phyloP scores from a whole-genome alignment of 2,329 filamentous ascomycete genomes.

The Aspergillus bombycis region DNA sequence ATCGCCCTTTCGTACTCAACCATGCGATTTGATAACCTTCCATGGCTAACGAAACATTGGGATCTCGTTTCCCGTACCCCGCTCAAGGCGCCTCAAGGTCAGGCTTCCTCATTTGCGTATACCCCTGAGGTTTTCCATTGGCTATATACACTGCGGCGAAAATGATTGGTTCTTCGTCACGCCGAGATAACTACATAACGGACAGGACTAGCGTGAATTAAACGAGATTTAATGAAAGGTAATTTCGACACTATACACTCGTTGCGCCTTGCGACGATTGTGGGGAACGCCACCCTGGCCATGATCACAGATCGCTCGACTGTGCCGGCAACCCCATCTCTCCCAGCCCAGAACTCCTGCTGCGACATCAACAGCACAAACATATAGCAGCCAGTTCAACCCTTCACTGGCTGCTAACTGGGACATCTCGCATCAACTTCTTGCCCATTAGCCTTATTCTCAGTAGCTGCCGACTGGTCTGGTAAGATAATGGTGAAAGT shows the following conservation, averaged over 20 bases:
- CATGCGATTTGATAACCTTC: constrained; percentile 35
- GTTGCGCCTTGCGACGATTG: background rate
- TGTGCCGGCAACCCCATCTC: background rate
- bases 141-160: constrained; percentile 37
- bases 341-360: background rate
- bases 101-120: constrained; percentile 30
- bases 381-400: background rate
- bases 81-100: constrained; percentile 36
- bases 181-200: background rate
- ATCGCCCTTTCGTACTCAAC: constrained; percentile 38
- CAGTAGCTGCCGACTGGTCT: no score
- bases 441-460: no score
- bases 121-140: constrained; percentile 41
- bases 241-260: background rate
- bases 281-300: background rate
- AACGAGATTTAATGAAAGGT: background rate
- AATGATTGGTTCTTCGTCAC: constrained; percentile 11
- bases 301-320: background rate
- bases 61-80: constrained; percentile 31
- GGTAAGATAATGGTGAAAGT: no score
- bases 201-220: background rate
- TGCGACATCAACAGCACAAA: background rate
- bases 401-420: no score
- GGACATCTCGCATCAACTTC: no score
- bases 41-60: constrained; percentile 31